Evolutionary conservation across 2,329 filamentous ascomycete species (phyloP), one percentile per base, ranked within the genome.

Genomic region (Beauveria rudraprayagi): DNA sequence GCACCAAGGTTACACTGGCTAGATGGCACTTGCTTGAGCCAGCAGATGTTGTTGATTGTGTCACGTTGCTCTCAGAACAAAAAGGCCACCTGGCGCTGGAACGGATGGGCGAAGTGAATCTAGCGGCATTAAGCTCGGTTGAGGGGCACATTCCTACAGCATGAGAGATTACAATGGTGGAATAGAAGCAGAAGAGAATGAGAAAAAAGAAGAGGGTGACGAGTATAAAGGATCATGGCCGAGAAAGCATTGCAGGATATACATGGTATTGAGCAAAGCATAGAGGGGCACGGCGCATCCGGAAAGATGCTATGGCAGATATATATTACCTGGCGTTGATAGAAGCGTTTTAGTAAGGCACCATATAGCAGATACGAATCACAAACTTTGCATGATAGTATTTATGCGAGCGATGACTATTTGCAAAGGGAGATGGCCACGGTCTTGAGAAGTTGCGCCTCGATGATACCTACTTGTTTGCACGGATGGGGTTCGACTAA

Each of bases 1-100:
- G 89, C 74, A 92, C 89, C 60, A 97, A 97, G 79, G 88, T 92
- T 69, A 97, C 94, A 2, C 80, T 95, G 60, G 94, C 94, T 17
- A 87, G 86, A 66, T 97, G 91, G 87, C 92, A 97, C 73, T 77
- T 97, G 11, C 81, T 95, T 9, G 92, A 97, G 72, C 92, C 94
- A 0, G 80, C 86, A 62, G 92, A 97, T 72, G 92, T 97, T 60
- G 88, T 97, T 67, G 87, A 90, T 65, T 81, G 78, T 63, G 77
- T 84, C 41, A 78, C 83, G 5, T 76, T 87, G 26, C 76, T 88
- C 24, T 79, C 79, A 0, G 80, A 78, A 5, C 77, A 79, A 53
- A 72, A 70, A n/a, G 69, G 73, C 7, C 70, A 70, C 1, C 74
- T 75, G 73, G 14, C 57, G 5, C 24, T 55, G n/a, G 72, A 76